Conservation (phyloP, 306 rosid species). For the Abrus pulchellus region DNA sequence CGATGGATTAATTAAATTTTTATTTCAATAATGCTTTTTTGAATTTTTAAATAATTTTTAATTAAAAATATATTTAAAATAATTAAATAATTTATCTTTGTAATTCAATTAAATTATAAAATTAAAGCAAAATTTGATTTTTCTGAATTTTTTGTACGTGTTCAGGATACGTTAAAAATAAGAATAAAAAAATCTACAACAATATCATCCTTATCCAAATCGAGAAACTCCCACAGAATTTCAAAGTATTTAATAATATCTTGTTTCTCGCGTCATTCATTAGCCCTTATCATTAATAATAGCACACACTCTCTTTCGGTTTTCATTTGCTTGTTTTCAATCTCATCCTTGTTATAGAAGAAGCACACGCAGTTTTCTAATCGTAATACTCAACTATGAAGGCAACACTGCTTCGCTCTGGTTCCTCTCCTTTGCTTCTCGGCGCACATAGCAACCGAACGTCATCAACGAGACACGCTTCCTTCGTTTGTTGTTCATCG, state of each 20-base stretch:
- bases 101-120: no score
- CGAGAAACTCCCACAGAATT: slow-evolving; percentile 42
- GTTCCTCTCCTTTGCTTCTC: slow-evolving; percentile 54
- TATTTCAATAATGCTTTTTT: no score
- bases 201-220: slow-evolving; percentile 53
- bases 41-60: no score
- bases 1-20: no score
- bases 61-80: no score
- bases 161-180: background rate
- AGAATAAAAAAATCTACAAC: background rate
- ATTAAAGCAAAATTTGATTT: no score
- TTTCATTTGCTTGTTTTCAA: background rate
- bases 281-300: background rate
- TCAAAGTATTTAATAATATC: slow-evolving; percentile 41
- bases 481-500: slow-evolving; percentile 61
- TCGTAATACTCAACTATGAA: slow-evolving; percentile 46
- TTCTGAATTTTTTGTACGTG: background rate
- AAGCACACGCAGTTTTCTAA: background rate
- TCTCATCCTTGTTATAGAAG: background rate
- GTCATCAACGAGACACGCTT: slow-evolving; percentile 44
- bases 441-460: slow-evolving; percentile 47
- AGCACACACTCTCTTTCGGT: background rate
- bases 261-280: background rate
- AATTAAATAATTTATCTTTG: no score
- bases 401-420: slow-evolving; percentile 58